phyloP scores from a whole-genome alignment of 768 basidiomycete species.

The Collybia sordida region DNA sequence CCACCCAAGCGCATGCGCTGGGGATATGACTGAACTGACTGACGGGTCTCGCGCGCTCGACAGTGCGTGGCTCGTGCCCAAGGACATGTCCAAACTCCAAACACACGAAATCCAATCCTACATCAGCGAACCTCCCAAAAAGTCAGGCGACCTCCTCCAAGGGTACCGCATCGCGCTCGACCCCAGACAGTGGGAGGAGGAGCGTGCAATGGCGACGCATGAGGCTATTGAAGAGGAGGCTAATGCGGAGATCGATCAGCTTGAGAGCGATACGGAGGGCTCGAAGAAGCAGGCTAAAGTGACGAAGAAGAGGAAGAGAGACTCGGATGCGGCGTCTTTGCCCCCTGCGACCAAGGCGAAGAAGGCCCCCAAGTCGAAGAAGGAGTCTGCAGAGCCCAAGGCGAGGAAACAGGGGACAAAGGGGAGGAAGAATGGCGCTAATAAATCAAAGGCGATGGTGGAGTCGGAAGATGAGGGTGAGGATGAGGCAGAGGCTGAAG shows the following conservation, averaged over 20 bases:
- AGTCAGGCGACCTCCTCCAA: conserved; percentile 68
- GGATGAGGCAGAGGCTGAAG: conserved; percentile 45
- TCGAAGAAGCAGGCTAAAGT: conserved; percentile 45
- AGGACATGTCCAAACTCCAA: conserved; percentile 80
- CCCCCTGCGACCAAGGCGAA: conserved; percentile 15
- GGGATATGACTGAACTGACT: too few relatives aligned
- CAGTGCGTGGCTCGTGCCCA: conserved; percentile 83
- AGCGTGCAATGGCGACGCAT: conserved; percentile 22
- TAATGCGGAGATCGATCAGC: conserved; percentile 32
- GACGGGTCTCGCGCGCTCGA: too few relatives aligned
- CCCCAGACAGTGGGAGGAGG: conserved; percentile 56
- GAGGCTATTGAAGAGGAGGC: conserved; percentile 8
- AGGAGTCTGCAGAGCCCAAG: conserved; percentile 35
- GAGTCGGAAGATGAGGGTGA: conserved; percentile 72
- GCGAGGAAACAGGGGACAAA: conserved; percentile 29
- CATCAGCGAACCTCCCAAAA: conserved; percentile 76
- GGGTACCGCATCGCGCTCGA: conserved; percentile 75
- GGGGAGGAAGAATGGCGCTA: conserved; percentile 50
- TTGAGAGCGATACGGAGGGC: conserved; percentile 65
- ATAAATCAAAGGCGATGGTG: conserved; percentile 53
- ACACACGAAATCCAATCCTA: conserved; percentile 81
- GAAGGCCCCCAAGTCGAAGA: conserved; percentile 40
- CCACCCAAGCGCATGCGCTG: too few relatives aligned
- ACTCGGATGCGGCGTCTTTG: conserved; percentile 42
- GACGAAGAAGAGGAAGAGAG: conserved; percentile 57